These are phyloP conservation scores for Globisporangium acanthophoron DNA, from an alignment of 352 stramenopile genomes.

Conservation along the genomic window DNA sequence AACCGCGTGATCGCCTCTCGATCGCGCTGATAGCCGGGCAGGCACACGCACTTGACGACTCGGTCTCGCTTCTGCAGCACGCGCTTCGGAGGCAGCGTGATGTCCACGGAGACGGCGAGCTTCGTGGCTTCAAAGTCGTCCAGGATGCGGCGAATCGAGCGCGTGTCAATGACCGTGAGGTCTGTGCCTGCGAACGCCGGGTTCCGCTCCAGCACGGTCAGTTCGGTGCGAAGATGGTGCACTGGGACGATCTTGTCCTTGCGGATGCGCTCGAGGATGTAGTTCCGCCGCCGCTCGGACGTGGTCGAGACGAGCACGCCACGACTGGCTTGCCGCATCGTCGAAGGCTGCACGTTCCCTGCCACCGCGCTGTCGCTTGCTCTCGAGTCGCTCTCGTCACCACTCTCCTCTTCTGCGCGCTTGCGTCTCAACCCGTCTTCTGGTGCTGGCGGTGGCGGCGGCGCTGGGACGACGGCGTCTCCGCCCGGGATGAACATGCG, in stretches of 20 bases:
- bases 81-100: conserved; percentile 59
- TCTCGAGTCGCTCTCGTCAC: conserved; percentile 2
- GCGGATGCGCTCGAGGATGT: conserved; percentile 50
- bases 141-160: conserved; percentile 60
- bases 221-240: conserved; percentile 48
- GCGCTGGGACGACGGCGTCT: not conserved
- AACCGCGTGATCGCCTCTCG: conserved; percentile 46
- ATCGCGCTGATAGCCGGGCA: conserved; percentile 45
- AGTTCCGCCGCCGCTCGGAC: conserved; percentile 39
- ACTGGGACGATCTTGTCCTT: conserved; percentile 65
- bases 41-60: conserved; percentile 62
- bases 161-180: conserved; percentile 49
- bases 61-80: conserved; percentile 58
- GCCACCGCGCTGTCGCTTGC: not conserved
- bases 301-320: conserved; percentile 53
- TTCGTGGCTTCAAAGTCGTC: conserved; percentile 51
- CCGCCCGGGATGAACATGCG: conserved; percentile 59
- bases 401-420: not conserved
- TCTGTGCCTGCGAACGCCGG: conserved; percentile 18
- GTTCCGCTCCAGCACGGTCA: conserved; percentile 47
- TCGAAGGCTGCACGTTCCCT: conserved; percentile 34
- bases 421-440: not conserved
- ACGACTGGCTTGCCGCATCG: conserved; percentile 46
- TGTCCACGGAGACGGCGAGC: conserved; percentile 50
- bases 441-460: not conserved